Base-by-base conservation (phyloP, 768 basidiomycete species). In the Podaxis rugospora region DNA sequence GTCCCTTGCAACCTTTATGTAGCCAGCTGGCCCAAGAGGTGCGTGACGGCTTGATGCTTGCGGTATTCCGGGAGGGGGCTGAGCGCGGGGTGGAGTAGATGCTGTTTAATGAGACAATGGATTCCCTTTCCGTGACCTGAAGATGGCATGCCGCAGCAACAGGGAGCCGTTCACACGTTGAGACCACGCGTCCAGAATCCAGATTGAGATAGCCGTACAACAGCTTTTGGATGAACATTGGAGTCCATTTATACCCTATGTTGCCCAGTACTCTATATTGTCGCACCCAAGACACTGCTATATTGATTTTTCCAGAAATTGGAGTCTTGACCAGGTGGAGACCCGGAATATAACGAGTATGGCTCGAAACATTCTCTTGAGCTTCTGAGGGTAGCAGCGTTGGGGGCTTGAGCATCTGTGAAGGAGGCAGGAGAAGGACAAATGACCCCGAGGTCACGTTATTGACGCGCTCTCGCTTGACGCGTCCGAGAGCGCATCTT, bases 401-500 rank as follows among this genome's bases (percentile, higher is more conserved):
- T 25, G 25, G 14, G 21, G 14, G 10, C 47, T 21, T 4, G 47
- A 21, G 18, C 13, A 11, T 49, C 47, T 49, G 11, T 21, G 18
- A 25, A 14, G 21, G 21, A 21, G 21, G 18, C 18, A 49, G 18
- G 21, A 47, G 47, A 6, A 49, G 23, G 18, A 11, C 23, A 11
- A 13, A 6, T 23, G n/a, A 10, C 21, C 13, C 13, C 21, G 23
- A 25, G 16, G 42, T 56, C 55, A 56, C 55, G 55, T 56, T 56
- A 35, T 18, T 46, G 42, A 18, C 28, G 44, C 44, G 55, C 28
- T 21, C 42, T 46, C 3, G 55, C 46, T 56, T 11, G 55, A 56
- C 54, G 54, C 54, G 54, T 55, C 32, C 62, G 40, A 65, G 66
- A 32, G 28, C 7, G 63, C 62, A 42, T 55, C 64, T 68, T 66